Evolutionary conservation across 148 eudicot species (phyloP), one percentile per base, ranked within the genome.

Genomic region (Rhododendron molle): DNA sequence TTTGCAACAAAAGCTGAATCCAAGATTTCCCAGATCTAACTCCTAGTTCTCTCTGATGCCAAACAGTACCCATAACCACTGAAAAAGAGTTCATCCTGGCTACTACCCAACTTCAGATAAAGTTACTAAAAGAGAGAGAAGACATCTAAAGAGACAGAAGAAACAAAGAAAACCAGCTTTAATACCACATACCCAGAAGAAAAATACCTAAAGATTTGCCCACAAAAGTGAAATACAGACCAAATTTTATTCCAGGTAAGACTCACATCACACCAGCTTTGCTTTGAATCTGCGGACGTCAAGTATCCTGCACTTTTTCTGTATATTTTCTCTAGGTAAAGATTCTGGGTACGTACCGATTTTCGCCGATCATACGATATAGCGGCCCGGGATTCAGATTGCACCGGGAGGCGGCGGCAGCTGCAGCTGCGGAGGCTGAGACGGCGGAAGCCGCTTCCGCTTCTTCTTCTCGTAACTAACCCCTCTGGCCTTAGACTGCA

Each of bases 391-490:
- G 62, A 18, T 26, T 49, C 21, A 79, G 43, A 50, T n/a, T 80
- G 77, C 78, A 38, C 56, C 49, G 1, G 82, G 72, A n/a, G 84
- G 87, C 26, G 58, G 69, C 21, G 38, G 84, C 52, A 62, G 77
- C 73, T 76, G 49, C 2, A 9, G 49, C 49, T 40, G 76, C 28
- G 83, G 86, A 46, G 20, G 58, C 44, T 71, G 87, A n/a, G 72
- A 11, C 9, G 65, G 43, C 5, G 52, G 84, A 1, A 49, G 83
- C 72, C 83, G 83, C 83, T 86, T 88, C 28, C 88, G 40, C 43
- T 88, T 88, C 88, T 86, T 88, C 86, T 88, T 88, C 83, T 88
- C 90, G 30, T 88, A 88, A 81, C 90, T 88, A 14, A 88, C 86
- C 58, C 90, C 90, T 40, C 90, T 83, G 36, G 90, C 90, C 54